Evolutionary conservation across 78 protist genomes (phyloP).

Genomic region (Fonticula alba): DNA sequence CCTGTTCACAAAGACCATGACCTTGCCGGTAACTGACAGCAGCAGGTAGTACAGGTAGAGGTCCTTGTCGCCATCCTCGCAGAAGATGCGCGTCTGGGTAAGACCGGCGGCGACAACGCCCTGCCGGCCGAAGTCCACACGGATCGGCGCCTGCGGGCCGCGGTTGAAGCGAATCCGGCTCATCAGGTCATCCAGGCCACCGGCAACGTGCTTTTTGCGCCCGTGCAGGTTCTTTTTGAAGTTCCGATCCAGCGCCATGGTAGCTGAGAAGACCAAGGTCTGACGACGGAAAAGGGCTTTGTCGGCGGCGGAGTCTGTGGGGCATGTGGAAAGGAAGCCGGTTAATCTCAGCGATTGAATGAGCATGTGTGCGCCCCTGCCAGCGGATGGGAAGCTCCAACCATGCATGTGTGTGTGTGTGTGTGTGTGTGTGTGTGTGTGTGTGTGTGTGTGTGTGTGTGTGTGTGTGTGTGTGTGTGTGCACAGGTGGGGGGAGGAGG

Average conservation of each 20-base stretch:
- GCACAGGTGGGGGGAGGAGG: not conserved
- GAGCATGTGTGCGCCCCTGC: no score
- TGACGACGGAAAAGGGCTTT: no score
- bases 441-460: not conserved
- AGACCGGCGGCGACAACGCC: not conserved
- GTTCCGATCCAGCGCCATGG: conserved; percentile 10
- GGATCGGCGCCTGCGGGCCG: not conserved
- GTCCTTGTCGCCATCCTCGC: conserved; percentile 20
- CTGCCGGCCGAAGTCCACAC: conserved; percentile 3
- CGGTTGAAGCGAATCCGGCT: not conserved
- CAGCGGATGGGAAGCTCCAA: no score
- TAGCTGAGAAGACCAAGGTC: conserved; percentile 19
- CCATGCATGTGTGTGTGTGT: no score
- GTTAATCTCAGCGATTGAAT: no score
- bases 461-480: not conserved
- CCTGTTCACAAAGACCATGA: conserved; percentile 49
- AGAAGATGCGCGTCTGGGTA: conserved; percentile 5
- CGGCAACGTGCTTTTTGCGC: no score
- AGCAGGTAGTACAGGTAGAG: conserved; percentile 15
- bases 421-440: not conserved
- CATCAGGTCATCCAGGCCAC: not conserved
- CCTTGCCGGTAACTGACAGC: conserved; percentile 6
- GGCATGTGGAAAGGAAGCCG: no score
- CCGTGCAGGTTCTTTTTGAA: no score
- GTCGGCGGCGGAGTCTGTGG: no score